Evolutionary conservation across 2,329 filamentous ascomycete species (phyloP).

Genomic region (Fusarium stilboides): DNA sequence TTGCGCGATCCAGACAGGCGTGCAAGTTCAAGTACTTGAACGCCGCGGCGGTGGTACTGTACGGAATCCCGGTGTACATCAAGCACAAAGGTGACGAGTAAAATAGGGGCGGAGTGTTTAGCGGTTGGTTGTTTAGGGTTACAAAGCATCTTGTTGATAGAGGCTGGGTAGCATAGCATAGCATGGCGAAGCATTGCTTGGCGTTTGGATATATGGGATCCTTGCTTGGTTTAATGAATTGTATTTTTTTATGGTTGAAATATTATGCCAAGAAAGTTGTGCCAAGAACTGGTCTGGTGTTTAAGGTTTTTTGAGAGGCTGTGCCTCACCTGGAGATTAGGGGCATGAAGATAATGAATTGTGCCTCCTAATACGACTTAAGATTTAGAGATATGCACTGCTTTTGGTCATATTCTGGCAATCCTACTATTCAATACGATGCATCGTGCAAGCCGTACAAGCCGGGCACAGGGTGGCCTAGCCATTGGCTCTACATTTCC

Average conservation of each 20-base stretch:
- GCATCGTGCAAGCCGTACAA: not conserved
- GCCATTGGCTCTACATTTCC: not conserved
- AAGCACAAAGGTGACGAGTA: conserved; percentile 50
- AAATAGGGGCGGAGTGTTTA: conserved; percentile 26
- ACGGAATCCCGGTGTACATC: conserved; percentile 93
- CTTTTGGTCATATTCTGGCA: not conserved
- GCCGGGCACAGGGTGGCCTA: not conserved
- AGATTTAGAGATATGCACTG: conserved; percentile 1
- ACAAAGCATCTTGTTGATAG: conserved; percentile 20
- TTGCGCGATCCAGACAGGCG: conserved; percentile 80
- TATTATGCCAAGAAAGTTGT: not conserved
- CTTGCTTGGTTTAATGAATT: conserved; percentile 28
- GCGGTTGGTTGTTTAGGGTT: conserved; percentile 18
- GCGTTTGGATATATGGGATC: conserved; percentile 39
- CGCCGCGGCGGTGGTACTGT: conserved; percentile 92
- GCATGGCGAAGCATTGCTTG: conserved; percentile 34
- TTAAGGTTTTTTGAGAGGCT: conserved; percentile 4
- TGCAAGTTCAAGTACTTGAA: conserved; percentile 94
- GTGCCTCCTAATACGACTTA: not conserved
- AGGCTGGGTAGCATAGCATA: conserved; percentile 26
- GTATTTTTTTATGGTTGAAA: conserved; percentile 10
- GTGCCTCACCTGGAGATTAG: conserved; percentile 1
- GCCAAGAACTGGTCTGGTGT: conserved; percentile 1
- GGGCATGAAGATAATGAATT: conserved; percentile 3
- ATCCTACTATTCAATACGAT: not conserved